Conservation (phyloP, 495 filamentous ascomycete species). For the Penicillium waksmanii region DNA sequence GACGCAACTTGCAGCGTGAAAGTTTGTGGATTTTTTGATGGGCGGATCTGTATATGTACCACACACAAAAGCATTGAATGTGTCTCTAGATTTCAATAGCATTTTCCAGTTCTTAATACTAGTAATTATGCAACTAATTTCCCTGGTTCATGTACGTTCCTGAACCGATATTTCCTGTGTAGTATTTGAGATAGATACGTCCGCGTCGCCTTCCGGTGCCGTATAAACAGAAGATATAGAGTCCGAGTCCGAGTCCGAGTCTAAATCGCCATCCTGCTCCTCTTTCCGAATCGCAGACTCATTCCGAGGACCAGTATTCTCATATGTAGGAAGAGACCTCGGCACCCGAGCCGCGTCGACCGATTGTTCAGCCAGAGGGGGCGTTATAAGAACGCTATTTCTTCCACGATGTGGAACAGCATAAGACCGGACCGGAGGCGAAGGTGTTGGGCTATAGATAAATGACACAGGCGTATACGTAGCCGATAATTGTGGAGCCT, state of each 20-base stretch:
- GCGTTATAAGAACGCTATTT: not conserved
- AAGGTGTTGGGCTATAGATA: not conserved
- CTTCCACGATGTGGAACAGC: not conserved
- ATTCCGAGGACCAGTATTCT: not conserved
- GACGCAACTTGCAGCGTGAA: conserved; percentile 5
- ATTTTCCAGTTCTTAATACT: not conserved
- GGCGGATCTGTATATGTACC: conserved; percentile 4
- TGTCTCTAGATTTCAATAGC: not conserved
- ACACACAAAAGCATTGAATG: conserved; percentile 3
- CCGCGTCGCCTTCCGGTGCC: conserved; percentile 18
- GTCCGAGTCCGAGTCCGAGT: conserved; percentile 8
- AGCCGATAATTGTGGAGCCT: conserved; percentile 2
- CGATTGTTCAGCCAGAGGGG: not conserved
- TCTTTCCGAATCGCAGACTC: not conserved
- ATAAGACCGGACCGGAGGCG: not conserved
- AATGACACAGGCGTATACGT: conserved; percentile 1
- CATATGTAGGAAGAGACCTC: not conserved
- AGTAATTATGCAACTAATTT: not conserved
- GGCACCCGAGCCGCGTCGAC: not conserved
- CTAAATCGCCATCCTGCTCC: not conserved
- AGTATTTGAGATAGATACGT: too few species aligned
- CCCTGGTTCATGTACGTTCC: too few species aligned
- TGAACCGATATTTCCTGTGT: too few species aligned
- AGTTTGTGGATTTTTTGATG: not conserved
- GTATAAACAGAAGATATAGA: conserved; percentile 31